Conservation (phyloP, 257 asterid genomes). For the Sherardia arvensis region DNA sequence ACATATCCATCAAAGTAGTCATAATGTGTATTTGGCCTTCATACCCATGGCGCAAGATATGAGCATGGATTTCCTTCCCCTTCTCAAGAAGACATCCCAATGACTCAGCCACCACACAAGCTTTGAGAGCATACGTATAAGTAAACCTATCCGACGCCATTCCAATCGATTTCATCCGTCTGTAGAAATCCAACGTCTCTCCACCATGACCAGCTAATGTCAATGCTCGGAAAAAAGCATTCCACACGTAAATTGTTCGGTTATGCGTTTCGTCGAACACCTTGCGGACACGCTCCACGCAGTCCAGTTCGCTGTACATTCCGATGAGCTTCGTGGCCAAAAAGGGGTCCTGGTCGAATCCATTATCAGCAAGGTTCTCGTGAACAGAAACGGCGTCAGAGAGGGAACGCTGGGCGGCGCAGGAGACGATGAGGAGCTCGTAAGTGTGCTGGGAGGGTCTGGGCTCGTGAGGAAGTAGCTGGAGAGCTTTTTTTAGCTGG, state of each 20-base stretch:
- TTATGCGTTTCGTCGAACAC: conserved; percentile 61
- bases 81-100: conserved; percentile 15
- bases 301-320: conserved; percentile 44
- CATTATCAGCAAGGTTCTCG: conserved; percentile 41
- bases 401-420: conserved; percentile 33
- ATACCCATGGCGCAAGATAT: conserved; percentile 64
- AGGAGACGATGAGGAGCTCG: conserved; percentile 70
- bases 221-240: conserved; percentile 70
- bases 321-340: conserved; percentile 85
- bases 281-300: conserved; percentile 43
- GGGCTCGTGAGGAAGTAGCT: conserved; percentile 45
- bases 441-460: conserved; percentile 65
- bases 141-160: conserved; percentile 76
- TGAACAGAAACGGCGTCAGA: conserved; percentile 53
- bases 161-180: conserved; percentile 51
- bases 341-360: conserved; percentile 66
- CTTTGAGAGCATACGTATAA: conserved; percentile 75
- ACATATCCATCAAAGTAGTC: conserved; percentile 85
- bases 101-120: conserved; percentile 60
- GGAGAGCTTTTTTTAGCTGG: conserved; percentile 64
- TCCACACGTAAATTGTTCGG: conserved; percentile 67
- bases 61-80: conserved; percentile 76
- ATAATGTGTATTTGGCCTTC: conserved; percentile 57
- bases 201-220: conserved; percentile 59
- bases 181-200: conserved; percentile 54